A percentile compares a stretch with the other conserved stretches of the same genome.
Conservation (phyloP, 2,329 filamentous ascomycete species). For the Colletotrichum eleusines region DNA sequence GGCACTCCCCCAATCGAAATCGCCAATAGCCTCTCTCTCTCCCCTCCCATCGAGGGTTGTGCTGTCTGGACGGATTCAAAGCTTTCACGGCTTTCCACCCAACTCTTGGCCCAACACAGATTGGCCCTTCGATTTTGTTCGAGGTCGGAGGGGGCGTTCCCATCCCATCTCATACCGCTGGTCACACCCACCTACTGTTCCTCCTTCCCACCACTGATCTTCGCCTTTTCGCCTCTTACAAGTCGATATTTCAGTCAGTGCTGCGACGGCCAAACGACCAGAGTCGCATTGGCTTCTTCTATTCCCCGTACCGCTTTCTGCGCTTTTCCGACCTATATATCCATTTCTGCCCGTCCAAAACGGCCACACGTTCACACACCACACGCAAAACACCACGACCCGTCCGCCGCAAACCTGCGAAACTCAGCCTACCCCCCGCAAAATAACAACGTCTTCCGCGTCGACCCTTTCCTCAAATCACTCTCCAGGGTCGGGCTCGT, state of each 20-base stretch:
- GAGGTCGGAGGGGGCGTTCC: neutral
- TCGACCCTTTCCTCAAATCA: neutral
- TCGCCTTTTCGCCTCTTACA: neutral
- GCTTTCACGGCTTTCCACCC: neutral
- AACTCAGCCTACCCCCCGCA: neutral
- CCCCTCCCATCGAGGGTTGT: neutral
- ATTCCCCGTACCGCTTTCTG: neutral
- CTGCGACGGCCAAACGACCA: neutral
- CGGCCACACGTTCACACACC: neutral
- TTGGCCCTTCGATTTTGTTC: constrained; percentile 36
- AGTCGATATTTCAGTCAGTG: neutral
- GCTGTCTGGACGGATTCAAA: neutral
- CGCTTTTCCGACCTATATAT: neutral
- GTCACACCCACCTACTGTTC: neutral
- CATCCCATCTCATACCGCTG: neutral
- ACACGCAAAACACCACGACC: neutral
- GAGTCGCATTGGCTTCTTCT: neutral
- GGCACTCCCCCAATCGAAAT: neutral
- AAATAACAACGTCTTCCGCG: neutral
- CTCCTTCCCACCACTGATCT: neutral
- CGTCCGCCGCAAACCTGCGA: neutral
- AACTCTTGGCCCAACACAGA: constrained; percentile 19
- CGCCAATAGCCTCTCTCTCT: neutral
- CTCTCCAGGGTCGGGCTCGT: neutral
- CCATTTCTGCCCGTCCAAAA: neutral